Evolutionary conservation across 805 yeast species (phyloP), one percentile per base, ranked within the genome.

Genomic region (Priceomyces carsonii): DNA sequence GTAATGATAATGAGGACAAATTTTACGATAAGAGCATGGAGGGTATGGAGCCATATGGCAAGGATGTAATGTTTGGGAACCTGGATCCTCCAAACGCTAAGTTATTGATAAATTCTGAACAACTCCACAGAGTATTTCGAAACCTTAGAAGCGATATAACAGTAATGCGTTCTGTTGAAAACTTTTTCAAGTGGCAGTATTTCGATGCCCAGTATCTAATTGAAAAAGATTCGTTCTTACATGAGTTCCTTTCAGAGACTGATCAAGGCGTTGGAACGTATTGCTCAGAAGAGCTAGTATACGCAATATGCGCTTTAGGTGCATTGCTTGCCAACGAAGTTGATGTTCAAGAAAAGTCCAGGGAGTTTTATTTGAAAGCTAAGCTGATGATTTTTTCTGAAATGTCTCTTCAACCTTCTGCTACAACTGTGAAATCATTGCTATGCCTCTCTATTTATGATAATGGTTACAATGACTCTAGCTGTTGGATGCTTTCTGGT

Each of bases 401-500:
- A n/a, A 24, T 18, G 18, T 8, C 28, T 12, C 27, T 32, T 14
- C 22, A 32, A 12, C 30, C 36, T 6, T 24, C 29, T 23, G 28
- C 30, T 7, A 32, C 36, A 3, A 32, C 36, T 2, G 27, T 32
- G 3, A 22, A 32, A 15, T 13, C 22, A 15, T 23, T 32, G 9
- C 14, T 32, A 18, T 32, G 29, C 14, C 27, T 32, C 14, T 32
- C 36, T 8, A 18, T 32, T 16, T 32, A 32, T 13, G 36, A 32
- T 16, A 32, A 32, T 17, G 29, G 29, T 14, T 32, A 24, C 26
- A 25, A 32, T 26, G 36, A 32, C 20, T 32, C 36, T 10, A 32
- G 36, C 18, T 39, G 45, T 12, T 45, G 49, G 49, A 22, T 39
- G 25, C 33, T 45, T 6, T 34, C 49, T 6, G 49, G 49, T 8